phyloP scores from a whole-genome alignment of 73 alveolate genomes.

The Tetrahymena thermophila region DNA sequence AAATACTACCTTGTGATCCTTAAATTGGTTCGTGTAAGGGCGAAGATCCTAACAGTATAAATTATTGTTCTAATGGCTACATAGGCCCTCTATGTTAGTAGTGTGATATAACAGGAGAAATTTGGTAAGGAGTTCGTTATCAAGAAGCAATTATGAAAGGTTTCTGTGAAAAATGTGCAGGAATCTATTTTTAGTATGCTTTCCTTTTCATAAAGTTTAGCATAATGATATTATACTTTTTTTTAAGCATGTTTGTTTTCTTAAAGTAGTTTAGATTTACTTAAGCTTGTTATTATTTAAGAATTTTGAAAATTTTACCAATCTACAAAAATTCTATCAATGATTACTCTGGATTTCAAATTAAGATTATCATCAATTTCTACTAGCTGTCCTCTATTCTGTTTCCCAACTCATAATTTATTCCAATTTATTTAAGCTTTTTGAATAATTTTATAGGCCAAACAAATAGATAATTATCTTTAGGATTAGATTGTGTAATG shows the following conservation, averaged over 20 bases:
- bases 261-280: not conserved
- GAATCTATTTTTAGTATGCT: too few relatives aligned
- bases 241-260: not conserved
- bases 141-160: not conserved
- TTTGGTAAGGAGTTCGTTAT: not conserved
- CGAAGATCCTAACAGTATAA: not conserved
- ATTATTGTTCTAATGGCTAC: not conserved
- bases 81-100: not conserved
- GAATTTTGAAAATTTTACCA: not conserved
- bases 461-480: not conserved
- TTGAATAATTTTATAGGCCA: not conserved
- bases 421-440: not conserved
- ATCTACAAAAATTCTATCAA: too few relatives aligned
- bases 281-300: not conserved
- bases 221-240: not conserved
- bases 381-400: not conserved
- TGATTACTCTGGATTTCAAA: not conserved
- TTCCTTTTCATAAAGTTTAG: not conserved
- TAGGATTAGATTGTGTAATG: not conserved
- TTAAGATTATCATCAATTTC: not conserved
- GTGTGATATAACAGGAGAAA: not conserved
- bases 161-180: not conserved
- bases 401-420: not conserved
- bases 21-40: not conserved
- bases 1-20: not conserved